These are phyloP conservation scores for Acacia acuminata DNA, from an alignment of 306 rosid genomes.

Conservation along the genomic window DNA sequence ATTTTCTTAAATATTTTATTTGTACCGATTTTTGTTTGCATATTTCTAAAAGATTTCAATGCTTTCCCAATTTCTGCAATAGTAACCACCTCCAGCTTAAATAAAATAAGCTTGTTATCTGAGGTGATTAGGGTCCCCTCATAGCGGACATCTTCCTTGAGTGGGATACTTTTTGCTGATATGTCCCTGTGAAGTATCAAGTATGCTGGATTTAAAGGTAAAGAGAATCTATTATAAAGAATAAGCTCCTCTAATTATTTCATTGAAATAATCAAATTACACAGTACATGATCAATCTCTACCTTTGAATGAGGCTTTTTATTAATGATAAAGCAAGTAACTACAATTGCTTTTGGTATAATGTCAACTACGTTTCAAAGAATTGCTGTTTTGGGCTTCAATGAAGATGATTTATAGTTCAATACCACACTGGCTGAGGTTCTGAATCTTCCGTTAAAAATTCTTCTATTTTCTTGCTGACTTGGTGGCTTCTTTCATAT, in stretches of 20 bases:
- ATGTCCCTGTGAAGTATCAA: too few relatives aligned
- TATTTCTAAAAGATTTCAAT: too few relatives aligned
- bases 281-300: slow-evolving; percentile 1
- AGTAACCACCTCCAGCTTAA: too few relatives aligned
- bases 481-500: slow-evolving; percentile 39
- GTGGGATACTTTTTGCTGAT: not conserved
- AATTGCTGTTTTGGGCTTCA: slow-evolving; percentile 40
- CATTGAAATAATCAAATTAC: slow-evolving; percentile 26
- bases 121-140: not conserved
- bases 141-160: not conserved
- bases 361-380: slow-evolving; percentile 27
- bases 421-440: slow-evolving; percentile 28
- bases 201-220: not conserved
- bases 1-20: too few relatives aligned
- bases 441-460: slow-evolving; percentile 27
- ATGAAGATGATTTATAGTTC: slow-evolving; percentile 38
- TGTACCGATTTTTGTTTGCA: too few relatives aligned
- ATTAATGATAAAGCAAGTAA: slow-evolving; percentile 24
- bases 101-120: not conserved
- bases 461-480: slow-evolving; percentile 33
- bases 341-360: slow-evolving; percentile 28
- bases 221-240: not conserved
- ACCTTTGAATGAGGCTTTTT: slow-evolving; percentile 4
- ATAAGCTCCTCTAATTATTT: slow-evolving; percentile 10
- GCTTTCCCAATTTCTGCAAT: too few relatives aligned